Percentiles rank a stretch among this genome's conserved stretches.
Conservation (phyloP, 805 yeast genomes). For the Maudiozyma bulderi region DNA sequence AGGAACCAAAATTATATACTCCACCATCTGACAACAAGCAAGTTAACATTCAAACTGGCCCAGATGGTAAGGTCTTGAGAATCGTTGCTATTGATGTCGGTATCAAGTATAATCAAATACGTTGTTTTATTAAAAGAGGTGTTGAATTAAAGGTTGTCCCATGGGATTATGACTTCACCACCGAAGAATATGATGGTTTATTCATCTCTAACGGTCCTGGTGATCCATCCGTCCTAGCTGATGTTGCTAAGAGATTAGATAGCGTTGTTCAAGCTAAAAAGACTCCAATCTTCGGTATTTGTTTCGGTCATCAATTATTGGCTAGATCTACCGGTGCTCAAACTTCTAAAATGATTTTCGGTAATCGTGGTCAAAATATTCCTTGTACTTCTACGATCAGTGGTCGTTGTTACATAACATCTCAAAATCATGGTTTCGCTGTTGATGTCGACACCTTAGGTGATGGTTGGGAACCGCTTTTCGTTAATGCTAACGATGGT, state of each 20-base stretch:
- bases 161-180: conserved; percentile 79
- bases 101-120: conserved; percentile 94
- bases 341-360: conserved; percentile 85
- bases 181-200: conserved; percentile 85
- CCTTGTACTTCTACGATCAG: conserved; percentile 85
- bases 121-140: conserved; percentile 94
- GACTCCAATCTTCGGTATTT: conserved; percentile 94
- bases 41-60: conserved; percentile 42
- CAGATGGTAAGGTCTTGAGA: conserved; percentile 68
- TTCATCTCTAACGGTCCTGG: conserved; percentile 98
- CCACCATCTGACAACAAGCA: conserved; percentile 44
- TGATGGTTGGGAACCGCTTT: conserved; percentile 84
- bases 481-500: conserved; percentile 92
- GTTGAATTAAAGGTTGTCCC: conserved; percentile 94
- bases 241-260: conserved; percentile 51
- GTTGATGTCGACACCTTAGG: conserved; percentile 74
- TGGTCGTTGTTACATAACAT: conserved; percentile 96
- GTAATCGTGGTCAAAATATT: conserved; percentile 98
- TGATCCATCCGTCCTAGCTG: conserved; percentile 83
- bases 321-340: conserved; percentile 95
- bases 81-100: conserved; percentile 93
- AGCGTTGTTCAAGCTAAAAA: conserved; percentile 51
- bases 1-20: conserved; percentile 63
- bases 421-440: conserved; percentile 98
- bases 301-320: conserved; percentile 94